Evolutionary conservation across 805 yeast genomes (phyloP), one percentile per base, ranked within the genome.

Genomic region (Candida gorgasii): DNA sequence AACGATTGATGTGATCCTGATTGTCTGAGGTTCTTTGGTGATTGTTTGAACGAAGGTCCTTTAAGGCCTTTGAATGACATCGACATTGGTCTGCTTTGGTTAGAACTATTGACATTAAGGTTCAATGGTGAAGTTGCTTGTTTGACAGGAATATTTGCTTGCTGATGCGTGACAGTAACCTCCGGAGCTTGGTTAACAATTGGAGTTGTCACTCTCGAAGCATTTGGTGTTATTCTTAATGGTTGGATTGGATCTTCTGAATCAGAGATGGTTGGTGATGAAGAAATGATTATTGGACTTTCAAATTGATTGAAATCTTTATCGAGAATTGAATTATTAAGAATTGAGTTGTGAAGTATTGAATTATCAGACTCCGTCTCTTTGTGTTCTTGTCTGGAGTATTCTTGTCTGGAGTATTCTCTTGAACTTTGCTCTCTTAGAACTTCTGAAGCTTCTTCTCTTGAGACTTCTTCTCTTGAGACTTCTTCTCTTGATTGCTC

Each of bases 1-100:
- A 70, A 61, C 31, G 69, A 64, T 52, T 69, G 73, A 42, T 70
- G 75, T 8, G 73, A 65, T 19, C 63, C 70, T 11, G 67, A 58
- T 33, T 57, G 55, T 23, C 73, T 54, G 4, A 65, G 51, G 26
- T 58, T 50, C 20, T 59, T 62, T 7, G 40, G 44, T 13, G 44
- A 36, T 17, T 20, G 27, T 16, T 73, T 73, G 48, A 80, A 75
- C 1, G 78, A 65, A 1, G 88, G 84, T 0, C 81, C 86, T 41
- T 65, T 72, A 42, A 83, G 58, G 0, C 89, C 89, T 47, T 75
- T 75, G 61, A 80, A 81, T 1, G 87, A 81, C 73, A 73, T 65
- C 5, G 75, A 72, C 8, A 72, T 61, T 15, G 79, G 76, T 26
- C 75, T 50, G 23, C 18, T 29, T n/a, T 22, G 27, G 15, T 47